Base-by-base conservation (phyloP, 768 basidiomycete species). In the Hortiboletus flavorubellus region DNA sequence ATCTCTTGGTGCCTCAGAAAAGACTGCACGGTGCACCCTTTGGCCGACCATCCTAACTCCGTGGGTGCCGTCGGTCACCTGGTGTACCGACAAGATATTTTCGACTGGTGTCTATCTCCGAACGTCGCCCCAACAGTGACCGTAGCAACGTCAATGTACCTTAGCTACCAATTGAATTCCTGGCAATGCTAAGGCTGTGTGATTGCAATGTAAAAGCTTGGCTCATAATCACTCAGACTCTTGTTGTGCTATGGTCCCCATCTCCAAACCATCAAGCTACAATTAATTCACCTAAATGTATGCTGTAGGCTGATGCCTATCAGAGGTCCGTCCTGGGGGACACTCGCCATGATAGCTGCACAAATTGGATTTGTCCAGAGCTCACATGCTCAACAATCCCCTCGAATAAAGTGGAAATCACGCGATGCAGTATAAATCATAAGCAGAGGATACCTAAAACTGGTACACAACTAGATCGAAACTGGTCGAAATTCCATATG, bases 31-130 rank as follows among this genome's bases (percentile, higher is more conserved):
- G 67, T 80, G 64, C 79, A 77, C 78, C 59, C 79, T 81, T 85
- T 82, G 85, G 84, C 85, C 71, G 79, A 70, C 63, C 77, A 72
- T 79, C 76, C 77, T 74, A 68, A 62, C 63, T 64, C 60, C 62
- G 62, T 79, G 79, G 80, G 72, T 74, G 76, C 37, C 59, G 56
- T 76, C 76, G 75, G 85, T 85, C 85, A 86, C 84, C 84, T 82
- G 76, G 80, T 80, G 81, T 76, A 77, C 76, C 78, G 56, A 81
- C 75, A 73, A n/a, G 12, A 26, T 39, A 18, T 15, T 15, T 34
- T n/a, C n/a, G 14, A 47, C 31, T 23, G 16, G 5, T 26, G 16
- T 41, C 4, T 39, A n/a, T 31, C 14, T 14, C 3, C 29, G 16
- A 31, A 21, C 21, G 9, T 34, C 12, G n/a, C 11, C 4, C 14